Base-by-base conservation (phyloP, 139 green algal genomes). In the Axilococcus clingmanii region DNA sequence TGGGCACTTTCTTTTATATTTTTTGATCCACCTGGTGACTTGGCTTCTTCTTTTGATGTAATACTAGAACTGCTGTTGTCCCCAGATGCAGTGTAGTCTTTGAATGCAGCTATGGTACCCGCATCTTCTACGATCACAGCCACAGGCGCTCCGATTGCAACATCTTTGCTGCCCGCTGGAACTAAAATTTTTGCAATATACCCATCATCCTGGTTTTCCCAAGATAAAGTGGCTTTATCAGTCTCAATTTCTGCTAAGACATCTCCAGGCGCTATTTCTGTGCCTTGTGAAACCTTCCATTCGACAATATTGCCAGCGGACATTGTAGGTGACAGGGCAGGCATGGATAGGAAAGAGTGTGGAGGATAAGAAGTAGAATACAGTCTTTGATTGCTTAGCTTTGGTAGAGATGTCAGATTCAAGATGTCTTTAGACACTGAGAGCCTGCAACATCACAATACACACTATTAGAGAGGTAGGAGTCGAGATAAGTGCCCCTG, bases 171-270 rank as follows among this genome's bases (percentile, higher is more conserved):
- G 3, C 91, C 91, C 4, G 68, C 64, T 12, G 63, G 14, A 27
- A 82, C 62, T 45, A 96, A 58, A 22, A 90, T 57, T 59, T 74
- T 75, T 3, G 84, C 84, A 15, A 95, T 52, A 36, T 80, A 82
- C 23, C 83, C 86, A 20, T 94, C 83, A 20, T 95, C 82, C 62
- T 83, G 69, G 29, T 63, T 73, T 38, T 87, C 79, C 71, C 69
- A 80, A 29, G 64, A 59, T 7, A 74, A 32, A 2, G 76, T 87
- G 1, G 87, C 87, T 63, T 95, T 95, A 69, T 95, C 89, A 5
- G 89, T 97, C 60, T 97, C 89, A 0, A 97, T 76, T 12, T 95
- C 87, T 7, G 78, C 82, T 22, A 97, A 68, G 14, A 95, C 63
- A 40, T 87, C 74, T 2, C 89, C 88, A 5, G 82, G 50, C 17